Conservation (phyloP, 495 filamentous ascomycete genomes). For the Chaetomium tenue region DNA sequence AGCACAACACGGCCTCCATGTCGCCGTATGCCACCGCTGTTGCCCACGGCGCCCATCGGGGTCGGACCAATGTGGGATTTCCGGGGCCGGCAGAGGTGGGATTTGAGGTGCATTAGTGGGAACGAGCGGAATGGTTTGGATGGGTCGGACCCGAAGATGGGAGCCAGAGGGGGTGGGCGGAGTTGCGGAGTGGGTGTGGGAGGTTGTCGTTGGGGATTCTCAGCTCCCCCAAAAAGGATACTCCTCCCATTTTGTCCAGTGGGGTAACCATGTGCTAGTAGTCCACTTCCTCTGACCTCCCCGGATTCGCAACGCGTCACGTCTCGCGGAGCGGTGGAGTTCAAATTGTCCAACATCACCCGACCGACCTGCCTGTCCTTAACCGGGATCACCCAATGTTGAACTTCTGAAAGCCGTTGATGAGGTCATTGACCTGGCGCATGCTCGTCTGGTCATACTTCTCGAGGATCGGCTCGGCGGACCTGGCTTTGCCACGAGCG, state of each 20-base stretch:
- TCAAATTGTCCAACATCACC: not conserved
- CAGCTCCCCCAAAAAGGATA: not conserved
- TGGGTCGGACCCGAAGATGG: constrained; percentile 2
- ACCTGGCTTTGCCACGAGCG: constrained; percentile 15
- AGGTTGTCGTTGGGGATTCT: not conserved
- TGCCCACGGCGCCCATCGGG: not conserved
- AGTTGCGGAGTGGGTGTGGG: constrained; percentile 27
- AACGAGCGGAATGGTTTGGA: constrained; percentile 27
- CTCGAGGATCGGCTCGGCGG: constrained; percentile 30
- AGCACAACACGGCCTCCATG: not conserved
- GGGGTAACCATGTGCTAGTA: not conserved
- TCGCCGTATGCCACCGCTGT: not conserved
- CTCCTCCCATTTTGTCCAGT: not conserved
- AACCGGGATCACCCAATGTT: constrained; percentile 20
- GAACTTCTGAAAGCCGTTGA: constrained; percentile 32
- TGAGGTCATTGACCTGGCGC: constrained; percentile 38
- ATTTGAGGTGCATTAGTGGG: constrained; percentile 11
- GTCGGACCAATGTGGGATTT: constrained; percentile 32
- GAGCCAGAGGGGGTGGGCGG: constrained; percentile 11
- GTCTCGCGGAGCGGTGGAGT: not conserved
- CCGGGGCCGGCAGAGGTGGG: constrained; percentile 8
- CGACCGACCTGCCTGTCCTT: not conserved
- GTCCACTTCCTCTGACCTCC: not conserved
- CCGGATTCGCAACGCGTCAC: not conserved
- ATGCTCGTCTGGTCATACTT: constrained; percentile 41